Base-by-base conservation (phyloP, 305 asterid genomes). In the Fraxinus latifolia region DNA sequence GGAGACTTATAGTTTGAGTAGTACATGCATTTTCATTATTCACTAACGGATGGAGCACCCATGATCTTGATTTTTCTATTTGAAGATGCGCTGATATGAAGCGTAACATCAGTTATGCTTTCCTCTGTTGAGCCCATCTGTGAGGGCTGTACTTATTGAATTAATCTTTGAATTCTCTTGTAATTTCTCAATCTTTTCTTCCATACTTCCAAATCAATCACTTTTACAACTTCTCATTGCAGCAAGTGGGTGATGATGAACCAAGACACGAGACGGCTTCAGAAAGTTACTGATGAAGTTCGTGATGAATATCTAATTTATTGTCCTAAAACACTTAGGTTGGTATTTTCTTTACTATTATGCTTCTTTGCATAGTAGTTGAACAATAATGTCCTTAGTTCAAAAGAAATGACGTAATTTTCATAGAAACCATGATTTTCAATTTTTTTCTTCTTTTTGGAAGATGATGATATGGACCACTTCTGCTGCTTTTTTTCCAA, bases 241-340 rank as follows among this genome's bases (percentile, higher is more conserved):
- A 96, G 99, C 90, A 94, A 94, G 89, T 96, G 99, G 99, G 93
- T 96, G 86, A 94, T 94, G 99, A 96, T 96, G 99, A 94, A 96
- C 86, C 90, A 89, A 85, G 95, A 94, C 87, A 93, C 99, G 7
- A 90, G 99, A 85, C 90, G 95, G 78, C 97, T 96, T 83, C 97
- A 93, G 90, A 96, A 96, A 86, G 97, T 96, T 81, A 86, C 86
- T 19, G 99, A 96, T 86, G 99, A 96, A n/a, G 96, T 96, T 65
- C 98, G 97, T n/a, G 94, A 96, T 77, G 98, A 94, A 88, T 87
- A 84, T 85, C 80, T 87, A 78, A 84, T 87, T 50, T 96, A 75
- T 81, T 96, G 96, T 87, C 97, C 99, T 8, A 96, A 86, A 88
- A 82, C 87, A 81, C 93, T 79, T 77, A 90, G 90, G 92, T 90